Base-by-base conservation (phyloP, 352 stramenopile genomes). In the Globisporangium canariense region DNA sequence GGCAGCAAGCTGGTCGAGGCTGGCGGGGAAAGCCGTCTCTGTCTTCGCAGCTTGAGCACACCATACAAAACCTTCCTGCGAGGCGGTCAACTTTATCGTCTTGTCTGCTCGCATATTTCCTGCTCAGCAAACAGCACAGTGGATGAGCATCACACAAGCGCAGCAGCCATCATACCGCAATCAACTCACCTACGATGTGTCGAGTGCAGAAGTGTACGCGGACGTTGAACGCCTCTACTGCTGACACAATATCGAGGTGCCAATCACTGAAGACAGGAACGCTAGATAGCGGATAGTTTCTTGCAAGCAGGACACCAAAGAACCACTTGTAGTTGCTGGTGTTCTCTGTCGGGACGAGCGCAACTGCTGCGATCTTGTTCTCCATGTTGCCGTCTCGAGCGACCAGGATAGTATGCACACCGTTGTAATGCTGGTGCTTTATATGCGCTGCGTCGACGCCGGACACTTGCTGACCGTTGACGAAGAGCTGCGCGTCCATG, bases 371-470 rank as follows among this genome's bases (percentile, higher is more conserved):
- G 14, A 68, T 43, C 14, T 41, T 46, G 40, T 72, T 74, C 22
- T 52, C 34, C 13, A 71, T 30, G 45, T 74, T 77, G 14, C 70
- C 61, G 22, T 72, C 64, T 1, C 70, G 63, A 7, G 55, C 50
- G 10, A 77, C 58, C 0, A 72, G 58, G 10, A 77, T 32, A 4
- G 72, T 65, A 22, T 77, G 60, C 0, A 66, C 61, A 1, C 64
- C 61, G 43, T 72, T 74, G 57, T 72, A 77, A 14, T 67, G 59
- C 4, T 60, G 53, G 50, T 77, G 60, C 45, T 74, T 77, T 52
- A 74, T 70, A 54, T 77, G 67, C 18, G 58, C 64, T 4, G 62
- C 64, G 18, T 75, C 64, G 0, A 65, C 54, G 4, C 70, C 57
- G 9, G 60, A 74, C 0, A 71, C 13, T 14, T 58, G 13, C 7